phyloP scores from a whole-genome alignment of 2,329 filamentous ascomycete species.

The Exophiala dermatitidis region DNA sequence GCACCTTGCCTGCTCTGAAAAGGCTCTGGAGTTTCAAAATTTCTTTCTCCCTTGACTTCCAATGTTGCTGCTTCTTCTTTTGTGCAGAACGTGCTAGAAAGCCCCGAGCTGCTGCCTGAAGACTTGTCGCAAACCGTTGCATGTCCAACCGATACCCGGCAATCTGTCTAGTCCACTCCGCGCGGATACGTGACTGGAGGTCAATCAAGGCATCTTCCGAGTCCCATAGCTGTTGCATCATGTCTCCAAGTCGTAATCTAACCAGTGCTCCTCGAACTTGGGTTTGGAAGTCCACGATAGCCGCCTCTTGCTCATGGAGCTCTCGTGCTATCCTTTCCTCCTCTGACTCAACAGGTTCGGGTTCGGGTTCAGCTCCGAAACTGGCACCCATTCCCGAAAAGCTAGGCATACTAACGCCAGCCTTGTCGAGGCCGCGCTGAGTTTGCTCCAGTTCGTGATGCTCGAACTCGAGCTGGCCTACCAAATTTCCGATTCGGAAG shows the following conservation, averaged over 20 bases:
- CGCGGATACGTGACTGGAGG: conserved; percentile 78
- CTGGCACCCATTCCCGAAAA: conserved; percentile 96
- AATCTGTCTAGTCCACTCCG: conserved; percentile 79
- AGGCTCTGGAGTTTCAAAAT: conserved; percentile 77
- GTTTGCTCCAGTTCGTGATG: conserved; percentile 95
- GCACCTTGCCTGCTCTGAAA: conserved; percentile 51
- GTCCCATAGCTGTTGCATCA: conserved; percentile 88
- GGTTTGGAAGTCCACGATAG: conserved; percentile 73
- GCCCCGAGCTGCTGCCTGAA: conserved; percentile 74
- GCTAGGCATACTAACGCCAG: conserved; percentile 91
- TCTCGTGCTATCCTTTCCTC: conserved; percentile 81
- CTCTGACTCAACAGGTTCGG: conserved; percentile 70
- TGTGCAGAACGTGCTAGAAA: conserved; percentile 63
- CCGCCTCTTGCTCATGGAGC: conserved; percentile 64
- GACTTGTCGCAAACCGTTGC: conserved; percentile 67
- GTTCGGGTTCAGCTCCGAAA: conserved; percentile 78
- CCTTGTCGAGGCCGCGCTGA: conserved; percentile 92
- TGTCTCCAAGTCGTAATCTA: conserved; percentile 66
- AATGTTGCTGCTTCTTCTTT: conserved; percentile 57
- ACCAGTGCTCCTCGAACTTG: conserved; percentile 76
- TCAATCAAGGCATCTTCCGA: conserved; percentile 70
- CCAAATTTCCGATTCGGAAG: conserved; percentile 92
- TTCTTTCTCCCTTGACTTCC: conserved; percentile 62
- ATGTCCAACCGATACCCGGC: conserved; percentile 75
- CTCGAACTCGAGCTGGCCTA: conserved; percentile 94